Percentiles rank a stretch among this genome's conserved stretches.
These are phyloP conservation scores for Dendrobium catenatum DNA, from an alignment of 106 monocot genomes.

Conservation along the genomic window DNA sequence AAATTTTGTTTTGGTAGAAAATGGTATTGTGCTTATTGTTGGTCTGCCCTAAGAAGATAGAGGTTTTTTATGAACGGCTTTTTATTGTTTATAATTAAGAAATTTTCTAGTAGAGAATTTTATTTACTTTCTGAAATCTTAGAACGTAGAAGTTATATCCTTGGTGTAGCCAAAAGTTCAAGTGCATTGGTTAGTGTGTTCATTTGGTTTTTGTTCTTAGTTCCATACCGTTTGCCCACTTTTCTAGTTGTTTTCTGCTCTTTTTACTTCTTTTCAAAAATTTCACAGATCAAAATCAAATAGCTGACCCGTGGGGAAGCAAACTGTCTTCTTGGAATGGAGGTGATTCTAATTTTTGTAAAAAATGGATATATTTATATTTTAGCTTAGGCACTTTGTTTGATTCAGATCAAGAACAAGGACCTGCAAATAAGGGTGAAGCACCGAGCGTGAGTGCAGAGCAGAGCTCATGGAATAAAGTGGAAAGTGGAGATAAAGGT, in stretches of 20 bases:
- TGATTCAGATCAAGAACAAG: constrained; percentile 10
- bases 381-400: neutral
- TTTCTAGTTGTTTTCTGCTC: neutral
- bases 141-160: neutral
- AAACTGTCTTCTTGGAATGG: neutral
- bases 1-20: too few species aligned
- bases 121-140: neutral
- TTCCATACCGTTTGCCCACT: neutral
- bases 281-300: neutral
- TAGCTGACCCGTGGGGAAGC: constrained; percentile 2
- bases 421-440: neutral
- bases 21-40: neutral
- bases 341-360: neutral
- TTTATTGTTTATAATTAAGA: neutral
- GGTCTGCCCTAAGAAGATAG: neutral
- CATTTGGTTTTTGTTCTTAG: neutral
- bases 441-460: neutral
- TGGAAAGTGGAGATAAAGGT: neutral
- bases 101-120: neutral
- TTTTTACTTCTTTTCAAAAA: neutral
- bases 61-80: too few species aligned
- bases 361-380: neutral
- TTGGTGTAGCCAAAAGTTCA: neutral
- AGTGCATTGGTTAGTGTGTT: neutral
- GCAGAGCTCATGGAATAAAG: constrained; percentile 5